Evolutionary conservation across 768 basidiomycete genomes (phyloP).

Genomic region (Lentinus brumalis): DNA sequence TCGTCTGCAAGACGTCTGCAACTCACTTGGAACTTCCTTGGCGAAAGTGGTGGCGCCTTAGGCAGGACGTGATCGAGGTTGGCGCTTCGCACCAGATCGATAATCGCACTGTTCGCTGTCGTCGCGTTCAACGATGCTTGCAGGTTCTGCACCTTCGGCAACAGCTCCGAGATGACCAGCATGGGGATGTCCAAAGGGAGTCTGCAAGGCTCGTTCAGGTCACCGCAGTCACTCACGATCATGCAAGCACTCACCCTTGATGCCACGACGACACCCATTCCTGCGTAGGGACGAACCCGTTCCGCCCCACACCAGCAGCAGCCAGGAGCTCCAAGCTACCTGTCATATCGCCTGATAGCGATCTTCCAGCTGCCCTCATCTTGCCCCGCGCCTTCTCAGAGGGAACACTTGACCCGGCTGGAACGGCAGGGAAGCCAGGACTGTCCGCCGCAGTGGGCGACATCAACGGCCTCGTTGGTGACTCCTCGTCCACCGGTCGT

Average conservation of each 20-base stretch:
- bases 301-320: constrained; percentile 75
- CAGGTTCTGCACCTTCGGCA: constrained; percentile 82
- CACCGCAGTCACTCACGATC: background rate
- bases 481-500: constrained; percentile 30
- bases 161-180: constrained; percentile 83
- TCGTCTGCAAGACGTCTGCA: background rate
- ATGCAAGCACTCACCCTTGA: constrained; percentile 66
- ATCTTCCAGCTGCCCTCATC: constrained; percentile 70
- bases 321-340: constrained; percentile 64
- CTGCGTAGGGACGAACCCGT: constrained; percentile 93
- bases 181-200: constrained; percentile 89
- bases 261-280: constrained; percentile 99
- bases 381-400: constrained; percentile 95
- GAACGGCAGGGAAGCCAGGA: constrained; percentile 15
- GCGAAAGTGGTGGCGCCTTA: constrained; percentile 58
- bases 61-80: constrained; percentile 76
- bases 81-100: constrained; percentile 73
- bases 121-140: constrained; percentile 67
- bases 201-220: constrained; percentile 39
- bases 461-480: constrained; percentile 39
- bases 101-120: constrained; percentile 66
- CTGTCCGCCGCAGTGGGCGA: constrained; percentile 46
- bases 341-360: constrained; percentile 52
- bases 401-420: constrained; percentile 25
- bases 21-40: constrained; percentile 78